Evolutionary conservation across 371 early-diverging fungal genomes (phyloP).

Genomic region (Apophysomyces ossiformis): DNA sequence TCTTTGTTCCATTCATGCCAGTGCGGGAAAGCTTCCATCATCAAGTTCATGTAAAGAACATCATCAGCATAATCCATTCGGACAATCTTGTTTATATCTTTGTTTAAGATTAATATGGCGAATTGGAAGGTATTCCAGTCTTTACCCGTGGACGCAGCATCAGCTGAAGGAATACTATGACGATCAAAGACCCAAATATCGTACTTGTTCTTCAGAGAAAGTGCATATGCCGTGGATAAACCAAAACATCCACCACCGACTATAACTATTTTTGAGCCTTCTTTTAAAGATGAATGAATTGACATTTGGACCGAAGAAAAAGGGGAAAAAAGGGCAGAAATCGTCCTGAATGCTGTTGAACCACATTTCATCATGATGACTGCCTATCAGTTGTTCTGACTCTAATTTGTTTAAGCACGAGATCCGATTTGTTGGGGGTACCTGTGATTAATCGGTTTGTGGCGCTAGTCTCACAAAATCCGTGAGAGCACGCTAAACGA

Average conservation of each 20-base stretch:
- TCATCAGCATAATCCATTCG: constrained; percentile 55
- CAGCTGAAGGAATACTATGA: constrained; percentile 42
- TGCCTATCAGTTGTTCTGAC: background rate
- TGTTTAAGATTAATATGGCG: background rate
- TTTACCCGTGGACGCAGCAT: constrained; percentile 51
- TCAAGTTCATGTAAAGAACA: constrained; percentile 41
- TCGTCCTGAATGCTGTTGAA: background rate
- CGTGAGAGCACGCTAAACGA: too few species aligned
- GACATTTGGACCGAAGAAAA: background rate
- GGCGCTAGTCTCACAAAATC: too few species aligned
- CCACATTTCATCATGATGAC: background rate
- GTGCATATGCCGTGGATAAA: constrained; percentile 51
- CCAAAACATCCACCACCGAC: constrained; percentile 63
- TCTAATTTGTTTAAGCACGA: too few species aligned
- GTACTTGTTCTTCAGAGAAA: constrained; percentile 35
- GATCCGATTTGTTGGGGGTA: too few species aligned
- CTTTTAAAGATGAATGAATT: background rate
- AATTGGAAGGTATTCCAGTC: background rate
- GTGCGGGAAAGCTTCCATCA: constrained; percentile 40
- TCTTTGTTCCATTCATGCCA: constrained; percentile 63
- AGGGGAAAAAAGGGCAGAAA: background rate
- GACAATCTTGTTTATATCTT: constrained; percentile 58
- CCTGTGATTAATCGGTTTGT: too few species aligned
- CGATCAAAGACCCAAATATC: constrained; percentile 51
- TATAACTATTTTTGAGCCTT: constrained; percentile 47